A percentile compares a stretch with the other conserved stretches of the same genome.
These are phyloP conservation scores for Tolypocladium tundrense DNA, from an alignment of 2,329 filamentous ascomycete genomes.

Conservation along the genomic window DNA sequence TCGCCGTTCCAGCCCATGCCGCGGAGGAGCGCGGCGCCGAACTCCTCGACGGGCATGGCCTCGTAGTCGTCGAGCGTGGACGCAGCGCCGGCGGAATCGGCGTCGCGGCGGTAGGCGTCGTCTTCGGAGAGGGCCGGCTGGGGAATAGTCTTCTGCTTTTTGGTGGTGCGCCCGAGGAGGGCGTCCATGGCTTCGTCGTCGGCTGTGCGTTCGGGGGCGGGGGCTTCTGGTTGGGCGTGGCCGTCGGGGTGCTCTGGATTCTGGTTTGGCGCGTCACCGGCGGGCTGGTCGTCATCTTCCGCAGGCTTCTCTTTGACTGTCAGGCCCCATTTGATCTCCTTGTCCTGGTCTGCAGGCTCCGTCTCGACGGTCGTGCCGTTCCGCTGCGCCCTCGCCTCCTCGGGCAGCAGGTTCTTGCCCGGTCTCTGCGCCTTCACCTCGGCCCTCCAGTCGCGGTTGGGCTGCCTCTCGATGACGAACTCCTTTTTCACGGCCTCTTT, in stretches of 20 bases:
- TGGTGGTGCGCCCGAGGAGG: slow-evolving; percentile 46
- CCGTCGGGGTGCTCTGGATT: background rate
- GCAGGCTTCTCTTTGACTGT: slow-evolving; percentile 36
- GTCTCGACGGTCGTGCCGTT: slow-evolving; percentile 18
- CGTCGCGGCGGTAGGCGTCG: slow-evolving; percentile 60
- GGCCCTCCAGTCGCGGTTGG: slow-evolving; percentile 54
- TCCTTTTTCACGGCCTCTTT: slow-evolving; percentile 19
- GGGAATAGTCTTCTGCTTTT: slow-evolving; percentile 39
- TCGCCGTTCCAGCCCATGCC: slow-evolving; percentile 92
- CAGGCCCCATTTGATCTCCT: slow-evolving; percentile 46
- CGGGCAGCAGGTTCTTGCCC: slow-evolving; percentile 48
- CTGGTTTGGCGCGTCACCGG: background rate
- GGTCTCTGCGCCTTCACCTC: slow-evolving; percentile 36
- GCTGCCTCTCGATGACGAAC: slow-evolving; percentile 46
- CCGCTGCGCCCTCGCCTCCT: slow-evolving; percentile 38
- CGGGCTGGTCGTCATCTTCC: slow-evolving; percentile 25
- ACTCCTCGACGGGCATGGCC: slow-evolving; percentile 85
- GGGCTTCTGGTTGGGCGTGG: background rate
- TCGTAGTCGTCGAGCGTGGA: slow-evolving; percentile 78
- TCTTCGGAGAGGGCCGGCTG: slow-evolving; percentile 39
- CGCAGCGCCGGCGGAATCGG: slow-evolving; percentile 60
- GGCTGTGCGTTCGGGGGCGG: slow-evolving; percentile 11
- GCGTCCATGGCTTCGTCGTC: slow-evolving; percentile 55
- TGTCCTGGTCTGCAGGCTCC: slow-evolving; percentile 34
- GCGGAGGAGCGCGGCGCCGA: slow-evolving; percentile 78